Conservation (phyloP, 306 rosid genomes). For the Mimosa bimucronata region DNA sequence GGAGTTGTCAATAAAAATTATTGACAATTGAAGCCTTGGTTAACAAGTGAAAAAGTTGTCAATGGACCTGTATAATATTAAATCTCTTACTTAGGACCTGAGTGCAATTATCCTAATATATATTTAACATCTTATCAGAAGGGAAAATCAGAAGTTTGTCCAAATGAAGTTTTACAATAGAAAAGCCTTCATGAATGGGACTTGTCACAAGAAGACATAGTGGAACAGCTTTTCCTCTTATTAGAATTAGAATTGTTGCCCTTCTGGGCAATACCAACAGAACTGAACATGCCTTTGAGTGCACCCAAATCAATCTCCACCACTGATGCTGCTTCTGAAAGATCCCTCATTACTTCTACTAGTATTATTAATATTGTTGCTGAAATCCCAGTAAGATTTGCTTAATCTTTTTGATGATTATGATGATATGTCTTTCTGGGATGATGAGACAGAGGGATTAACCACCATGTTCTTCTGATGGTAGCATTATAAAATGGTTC, state of each 20-base stretch:
- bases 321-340: constrained; percentile 22
- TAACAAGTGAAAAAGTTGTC: too few species aligned
- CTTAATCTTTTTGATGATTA: neutral
- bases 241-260: constrained; percentile 37
- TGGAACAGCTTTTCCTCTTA: constrained; percentile 46
- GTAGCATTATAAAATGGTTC: constrained; percentile 36
- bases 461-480: constrained; percentile 25
- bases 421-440: neutral
- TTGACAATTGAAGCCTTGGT: too few species aligned
- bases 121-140: constrained; percentile 1
- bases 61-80: too few species aligned
- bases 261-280: constrained; percentile 33
- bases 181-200: constrained; percentile 51
- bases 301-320: constrained; percentile 53
- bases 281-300: constrained; percentile 51
- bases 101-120: neutral
- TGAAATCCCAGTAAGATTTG: constrained; percentile 24
- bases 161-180: constrained; percentile 59
- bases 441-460: constrained; percentile 26
- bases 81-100: too few species aligned
- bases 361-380: neutral
- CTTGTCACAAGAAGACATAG: constrained; percentile 39
- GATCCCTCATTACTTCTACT: neutral
- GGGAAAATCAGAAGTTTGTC: constrained; percentile 41
- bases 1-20: too few species aligned